Base-by-base conservation (phyloP, 345 rosid species). In the Syzygium aromaticum region DNA sequence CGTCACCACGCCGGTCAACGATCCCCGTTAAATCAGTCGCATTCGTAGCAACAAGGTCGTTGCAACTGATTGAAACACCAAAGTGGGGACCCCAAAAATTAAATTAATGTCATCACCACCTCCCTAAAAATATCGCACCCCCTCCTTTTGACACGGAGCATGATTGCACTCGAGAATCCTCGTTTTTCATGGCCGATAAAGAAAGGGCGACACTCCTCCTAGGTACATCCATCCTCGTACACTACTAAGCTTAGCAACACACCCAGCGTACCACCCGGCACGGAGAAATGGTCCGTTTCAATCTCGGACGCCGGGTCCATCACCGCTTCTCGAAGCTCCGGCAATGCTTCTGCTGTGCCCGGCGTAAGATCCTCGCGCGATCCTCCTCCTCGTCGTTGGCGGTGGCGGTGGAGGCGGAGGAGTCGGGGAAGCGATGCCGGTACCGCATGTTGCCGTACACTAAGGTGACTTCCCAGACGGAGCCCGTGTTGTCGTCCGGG, bases 311-410 rank as follows among this genome's bases (percentile, higher is more conserved):
- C 19, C 90, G 94, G 86, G 88, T 94, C 30, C 90, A 90, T 21
- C 94, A 95, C 30, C 92, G 95, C 33, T 85, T 96, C 64, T 89
- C 91, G 51, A 86, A 89, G 59, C 92, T 96, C 53, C 91, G 95
- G 23, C 90, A 95, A 30, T 93, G 93, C 92, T 91, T 95, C 83
- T 90, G 93, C 14, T 89, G 90, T 38, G 86, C 91, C 11, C 94
- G 94, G 94, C 91, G 90, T 56, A 87, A 90, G 59, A 46, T 94
- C 86, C 86, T 91, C 57, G 54, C 92, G 23, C 93, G 96, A 63
- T 38, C 40, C 38, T 30, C 25, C 86, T 13, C 40, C 54, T 21
- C 25, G 28, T 38, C 63, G 8, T 43, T 6, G 46, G 46, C 46
- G 46, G 46, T 33, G 73, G 17, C 73, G 16, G 73, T 38, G 7